Percentiles rank a stretch among this genome's conserved stretches.
These are phyloP conservation scores for Corynascus novoguineensis DNA, from an alignment of 495 filamentous ascomycete species.

Conservation along the genomic window DNA sequence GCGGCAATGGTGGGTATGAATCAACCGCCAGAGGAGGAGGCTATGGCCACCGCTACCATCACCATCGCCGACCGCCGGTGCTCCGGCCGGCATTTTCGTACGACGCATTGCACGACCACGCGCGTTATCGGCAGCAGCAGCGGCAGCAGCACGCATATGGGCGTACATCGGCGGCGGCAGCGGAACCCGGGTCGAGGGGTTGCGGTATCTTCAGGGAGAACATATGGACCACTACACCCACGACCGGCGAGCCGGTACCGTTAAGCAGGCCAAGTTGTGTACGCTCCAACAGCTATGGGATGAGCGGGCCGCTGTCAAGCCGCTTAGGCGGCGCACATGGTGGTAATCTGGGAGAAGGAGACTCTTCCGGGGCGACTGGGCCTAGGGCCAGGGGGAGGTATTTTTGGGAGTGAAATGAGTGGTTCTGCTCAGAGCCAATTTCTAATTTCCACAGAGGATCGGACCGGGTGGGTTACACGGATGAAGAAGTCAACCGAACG, in stretches of 20 bases:
- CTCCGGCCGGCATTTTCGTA: conserved; percentile 13
- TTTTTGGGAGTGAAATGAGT: conserved; percentile 1
- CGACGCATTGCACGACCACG: conserved; percentile 10
- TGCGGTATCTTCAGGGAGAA: background rate
- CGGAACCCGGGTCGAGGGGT: background rate
- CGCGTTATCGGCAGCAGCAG: conserved; percentile 7
- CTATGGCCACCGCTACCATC: background rate
- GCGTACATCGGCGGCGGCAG: background rate
- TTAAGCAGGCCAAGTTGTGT: background rate
- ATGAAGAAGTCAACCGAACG: too few relatives aligned
- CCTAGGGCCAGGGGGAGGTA: background rate
- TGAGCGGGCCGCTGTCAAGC: background rate
- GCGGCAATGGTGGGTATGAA: background rate
- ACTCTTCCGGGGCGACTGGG: background rate
- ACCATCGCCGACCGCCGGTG: background rate
- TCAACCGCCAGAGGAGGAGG: background rate
- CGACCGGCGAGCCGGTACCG: background rate
- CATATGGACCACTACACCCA: background rate
- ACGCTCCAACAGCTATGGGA: background rate
- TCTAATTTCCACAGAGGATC: too few relatives aligned
- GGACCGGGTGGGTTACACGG: too few relatives aligned
- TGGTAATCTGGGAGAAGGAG: background rate
- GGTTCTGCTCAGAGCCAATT: too few relatives aligned
- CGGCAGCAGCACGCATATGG: too few relatives aligned
- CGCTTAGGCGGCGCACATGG: background rate